A percentile compares a stretch with the other conserved stretches of the same genome.
These are phyloP conservation scores for Starmerella kuoi DNA, from an alignment of 805 yeast species.

Conservation along the genomic window DNA sequence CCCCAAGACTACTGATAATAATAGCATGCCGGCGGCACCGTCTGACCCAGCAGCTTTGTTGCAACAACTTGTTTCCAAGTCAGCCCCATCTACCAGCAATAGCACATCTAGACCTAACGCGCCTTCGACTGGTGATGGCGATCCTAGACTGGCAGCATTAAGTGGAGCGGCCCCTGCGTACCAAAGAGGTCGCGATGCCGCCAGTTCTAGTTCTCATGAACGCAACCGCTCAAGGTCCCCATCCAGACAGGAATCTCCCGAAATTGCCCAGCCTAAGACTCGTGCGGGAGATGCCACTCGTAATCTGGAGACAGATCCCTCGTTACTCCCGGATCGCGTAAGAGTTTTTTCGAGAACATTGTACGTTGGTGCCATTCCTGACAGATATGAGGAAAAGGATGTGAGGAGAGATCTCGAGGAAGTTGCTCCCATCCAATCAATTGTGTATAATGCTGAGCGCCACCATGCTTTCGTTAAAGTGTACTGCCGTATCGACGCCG, in stretches of 20 bases:
- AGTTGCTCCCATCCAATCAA: conserved; percentile 82
- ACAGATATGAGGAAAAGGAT: conserved; percentile 62
- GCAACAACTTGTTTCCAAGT: conserved; percentile 12
- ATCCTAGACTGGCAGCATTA: conserved; percentile 13
- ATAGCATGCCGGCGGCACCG: background rate
- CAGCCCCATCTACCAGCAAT: conserved; percentile 2
- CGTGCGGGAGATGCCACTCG: conserved; percentile 21
- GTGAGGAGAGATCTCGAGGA: conserved; percentile 64
- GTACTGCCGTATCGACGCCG: conserved; percentile 85
- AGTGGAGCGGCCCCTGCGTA: conserved; percentile 3
- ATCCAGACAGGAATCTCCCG: conserved; percentile 11
- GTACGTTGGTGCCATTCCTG: conserved; percentile 89
- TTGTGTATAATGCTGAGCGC: conserved; percentile 74
- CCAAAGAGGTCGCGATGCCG: conserved; percentile 16
- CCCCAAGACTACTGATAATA: conserved; percentile 6
- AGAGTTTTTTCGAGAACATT: conserved; percentile 81
- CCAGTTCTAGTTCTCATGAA: conserved; percentile 7
- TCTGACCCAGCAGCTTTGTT: conserved; percentile 6
- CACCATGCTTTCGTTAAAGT: conserved; percentile 95
- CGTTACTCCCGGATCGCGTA: conserved; percentile 56
- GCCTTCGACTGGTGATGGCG: background rate
- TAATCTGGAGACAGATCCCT: conserved; percentile 11
- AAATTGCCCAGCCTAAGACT: conserved; percentile 12
- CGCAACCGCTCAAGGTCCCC: conserved; percentile 21
- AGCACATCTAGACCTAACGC: no score